Evolutionary conservation across 805 yeast genomes (phyloP).

Genomic region (Candida tibetensis): DNA sequence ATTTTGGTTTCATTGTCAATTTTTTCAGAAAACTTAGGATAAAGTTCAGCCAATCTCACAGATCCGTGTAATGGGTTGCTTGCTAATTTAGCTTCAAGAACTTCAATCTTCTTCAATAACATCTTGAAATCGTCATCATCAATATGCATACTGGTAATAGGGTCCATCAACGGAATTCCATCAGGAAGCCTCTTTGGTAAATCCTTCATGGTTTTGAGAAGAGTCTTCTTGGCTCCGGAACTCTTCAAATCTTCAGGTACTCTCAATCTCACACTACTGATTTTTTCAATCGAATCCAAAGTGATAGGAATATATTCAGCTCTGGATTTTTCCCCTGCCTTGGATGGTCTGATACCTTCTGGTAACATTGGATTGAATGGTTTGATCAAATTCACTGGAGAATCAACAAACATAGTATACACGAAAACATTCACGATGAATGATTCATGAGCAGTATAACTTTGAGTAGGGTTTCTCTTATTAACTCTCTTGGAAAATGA

Average conservation of each 20-base stretch:
- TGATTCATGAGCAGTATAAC: conserved; percentile 80
- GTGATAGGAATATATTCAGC: conserved; percentile 85
- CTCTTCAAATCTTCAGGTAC: conserved; percentile 73
- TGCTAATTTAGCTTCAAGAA: conserved; percentile 69
- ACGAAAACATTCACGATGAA: conserved; percentile 85
- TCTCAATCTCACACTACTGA: conserved; percentile 78
- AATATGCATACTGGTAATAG: conserved; percentile 89
- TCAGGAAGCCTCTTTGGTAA: conserved; percentile 82
- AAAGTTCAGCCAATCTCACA: conserved; percentile 58
- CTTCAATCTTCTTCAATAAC: conserved; percentile 74
- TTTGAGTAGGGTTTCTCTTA: conserved; percentile 56
- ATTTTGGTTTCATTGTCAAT: conserved; percentile 59
- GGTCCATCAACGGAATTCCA: conserved; percentile 89
- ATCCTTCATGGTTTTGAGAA: conserved; percentile 71
- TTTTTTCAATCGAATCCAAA: conserved; percentile 65
- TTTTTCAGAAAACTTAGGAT: conserved; percentile 63
- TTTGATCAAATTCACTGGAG: conserved; percentile 80
- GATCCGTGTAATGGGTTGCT: conserved; percentile 68
- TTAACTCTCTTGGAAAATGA: conserved; percentile 67
- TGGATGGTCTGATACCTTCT: conserved; percentile 85
- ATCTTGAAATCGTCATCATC: conserved; percentile 73
- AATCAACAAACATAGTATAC: conserved; percentile 69
- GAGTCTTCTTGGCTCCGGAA: conserved; percentile 55
- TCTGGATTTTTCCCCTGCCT: conserved; percentile 64
- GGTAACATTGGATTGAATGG: conserved; percentile 76